Evolutionary conservation across 2,329 filamentous ascomycete genomes (phyloP).

Genomic region (Fusarium cyanostomum): DNA sequence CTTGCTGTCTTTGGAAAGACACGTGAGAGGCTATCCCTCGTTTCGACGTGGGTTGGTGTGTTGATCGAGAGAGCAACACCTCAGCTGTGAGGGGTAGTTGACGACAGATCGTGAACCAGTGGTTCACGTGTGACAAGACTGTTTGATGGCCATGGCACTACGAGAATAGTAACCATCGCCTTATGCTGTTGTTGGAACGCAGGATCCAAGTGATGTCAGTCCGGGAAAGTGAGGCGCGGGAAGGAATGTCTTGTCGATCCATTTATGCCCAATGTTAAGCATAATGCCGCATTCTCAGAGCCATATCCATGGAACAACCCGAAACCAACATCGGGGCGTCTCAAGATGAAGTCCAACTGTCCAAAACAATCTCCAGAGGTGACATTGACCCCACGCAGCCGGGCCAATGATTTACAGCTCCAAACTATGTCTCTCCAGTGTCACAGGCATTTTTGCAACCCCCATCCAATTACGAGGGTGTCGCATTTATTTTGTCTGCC

Average conservation of each 20-base stretch:
- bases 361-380: conserved; percentile 1
- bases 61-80: conserved; percentile 25
- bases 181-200: neutral
- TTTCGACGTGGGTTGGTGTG: conserved; percentile 24
- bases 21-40: conserved; percentile 5
- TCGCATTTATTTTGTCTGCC: conserved; percentile 21
- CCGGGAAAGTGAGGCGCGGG: neutral
- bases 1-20: conserved; percentile 10
- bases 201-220: conserved; percentile 27
- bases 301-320: conserved; percentile 25
- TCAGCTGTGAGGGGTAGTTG: conserved; percentile 27
- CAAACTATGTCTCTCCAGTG: neutral
- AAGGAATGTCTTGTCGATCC: conserved; percentile 25
- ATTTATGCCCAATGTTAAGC: conserved; percentile 8
- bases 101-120: conserved; percentile 7
- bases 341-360: conserved; percentile 6
- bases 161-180: conserved; percentile 5
- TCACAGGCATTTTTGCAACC: conserved; percentile 7
- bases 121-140: neutral
- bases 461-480: conserved; percentile 2
- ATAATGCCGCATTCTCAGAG: conserved; percentile 8
- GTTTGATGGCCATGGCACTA: neutral
- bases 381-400: conserved; percentile 10
- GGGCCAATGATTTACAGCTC: conserved; percentile 25
- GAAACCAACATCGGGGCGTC: conserved; percentile 21